phyloP scores from a whole-genome alignment of 2,329 filamentous ascomycete species.

The Fusarium pseudonygamai region DNA sequence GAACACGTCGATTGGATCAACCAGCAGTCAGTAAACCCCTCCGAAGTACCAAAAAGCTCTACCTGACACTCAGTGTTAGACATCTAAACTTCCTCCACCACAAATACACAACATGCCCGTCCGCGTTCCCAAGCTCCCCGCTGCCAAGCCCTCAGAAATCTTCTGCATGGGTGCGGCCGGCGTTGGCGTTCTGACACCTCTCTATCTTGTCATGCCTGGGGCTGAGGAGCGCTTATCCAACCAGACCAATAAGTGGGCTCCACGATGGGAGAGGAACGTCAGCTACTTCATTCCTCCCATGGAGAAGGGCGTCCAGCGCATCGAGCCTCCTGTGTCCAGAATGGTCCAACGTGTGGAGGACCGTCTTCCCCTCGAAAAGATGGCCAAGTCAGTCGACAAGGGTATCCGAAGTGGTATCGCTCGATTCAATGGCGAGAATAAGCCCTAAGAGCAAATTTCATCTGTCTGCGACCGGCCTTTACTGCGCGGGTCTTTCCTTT shows the following conservation, averaged over 20 bases:
- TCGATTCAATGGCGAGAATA: conserved; percentile 47
- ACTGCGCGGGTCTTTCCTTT: conserved; percentile 15
- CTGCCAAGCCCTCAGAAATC: conserved; percentile 58
- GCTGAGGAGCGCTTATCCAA: conserved; percentile 63
- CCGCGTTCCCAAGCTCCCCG: conserved; percentile 58
- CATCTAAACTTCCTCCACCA: not conserved
- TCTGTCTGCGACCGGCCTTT: not conserved
- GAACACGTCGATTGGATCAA: not conserved
- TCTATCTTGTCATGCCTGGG: conserved; percentile 67
- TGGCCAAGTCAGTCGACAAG: conserved; percentile 59
- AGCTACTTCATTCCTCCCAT: conserved; percentile 61
- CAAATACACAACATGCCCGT: conserved; percentile 57
- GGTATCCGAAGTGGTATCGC: conserved; percentile 59
- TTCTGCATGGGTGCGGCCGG: conserved; percentile 64
- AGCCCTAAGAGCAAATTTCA: conserved; percentile 16
- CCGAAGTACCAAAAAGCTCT: too few relatives aligned
- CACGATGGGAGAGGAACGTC: conserved; percentile 68
- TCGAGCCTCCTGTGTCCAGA: conserved; percentile 58
- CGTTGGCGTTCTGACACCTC: conserved; percentile 62
- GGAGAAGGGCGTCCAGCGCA: conserved; percentile 57
- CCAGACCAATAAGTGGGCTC: conserved; percentile 67
- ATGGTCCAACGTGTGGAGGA: conserved; percentile 58
- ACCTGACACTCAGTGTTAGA: conserved; percentile 6
- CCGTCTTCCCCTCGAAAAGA: conserved; percentile 59
- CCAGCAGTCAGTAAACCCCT: conserved; percentile 17